Evolutionary conservation across 345 rosid species (phyloP).

Genomic region (Eucalyptus polybractea): DNA sequence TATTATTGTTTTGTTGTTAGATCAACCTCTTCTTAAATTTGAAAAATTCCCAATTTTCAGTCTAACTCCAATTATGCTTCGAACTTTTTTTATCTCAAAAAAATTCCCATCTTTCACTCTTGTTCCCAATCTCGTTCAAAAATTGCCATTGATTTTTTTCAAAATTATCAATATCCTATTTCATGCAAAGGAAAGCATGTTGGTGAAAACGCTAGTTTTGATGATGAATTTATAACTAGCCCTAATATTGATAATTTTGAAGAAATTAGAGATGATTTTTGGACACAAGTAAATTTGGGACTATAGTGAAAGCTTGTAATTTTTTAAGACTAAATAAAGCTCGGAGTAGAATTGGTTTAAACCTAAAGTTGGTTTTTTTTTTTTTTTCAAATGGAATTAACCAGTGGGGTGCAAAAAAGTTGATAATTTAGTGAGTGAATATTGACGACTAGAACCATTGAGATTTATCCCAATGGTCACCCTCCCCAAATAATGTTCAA

Average conservation of each 20-base stretch:
- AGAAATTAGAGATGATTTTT: not conserved
- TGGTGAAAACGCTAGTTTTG: accelerated
- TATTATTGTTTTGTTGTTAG: no score
- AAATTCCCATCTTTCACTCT: not conserved
- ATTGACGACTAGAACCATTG: accelerated
- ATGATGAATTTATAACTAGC: not conserved
- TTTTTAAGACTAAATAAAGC: not conserved
- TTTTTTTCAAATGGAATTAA: not conserved
- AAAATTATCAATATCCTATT: not conserved
- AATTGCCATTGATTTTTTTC: not conserved
- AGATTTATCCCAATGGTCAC: accelerated
- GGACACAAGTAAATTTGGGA: not conserved
- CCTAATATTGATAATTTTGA: not conserved
- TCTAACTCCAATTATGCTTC: no score
- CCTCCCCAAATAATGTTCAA: no score
- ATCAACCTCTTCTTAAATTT: no score
- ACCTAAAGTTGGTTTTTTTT: not conserved
- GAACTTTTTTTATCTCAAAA: not conserved
- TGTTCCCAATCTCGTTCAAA: not conserved
- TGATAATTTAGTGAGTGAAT: not conserved
- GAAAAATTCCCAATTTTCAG: no score
- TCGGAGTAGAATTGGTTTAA: accelerated
- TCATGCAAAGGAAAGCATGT: not conserved
- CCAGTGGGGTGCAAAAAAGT: not conserved
- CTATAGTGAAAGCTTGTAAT: not conserved